Evolutionary conservation across 441 rosid genomes (phyloP).

Genomic region (Populus hybrid): DNA sequence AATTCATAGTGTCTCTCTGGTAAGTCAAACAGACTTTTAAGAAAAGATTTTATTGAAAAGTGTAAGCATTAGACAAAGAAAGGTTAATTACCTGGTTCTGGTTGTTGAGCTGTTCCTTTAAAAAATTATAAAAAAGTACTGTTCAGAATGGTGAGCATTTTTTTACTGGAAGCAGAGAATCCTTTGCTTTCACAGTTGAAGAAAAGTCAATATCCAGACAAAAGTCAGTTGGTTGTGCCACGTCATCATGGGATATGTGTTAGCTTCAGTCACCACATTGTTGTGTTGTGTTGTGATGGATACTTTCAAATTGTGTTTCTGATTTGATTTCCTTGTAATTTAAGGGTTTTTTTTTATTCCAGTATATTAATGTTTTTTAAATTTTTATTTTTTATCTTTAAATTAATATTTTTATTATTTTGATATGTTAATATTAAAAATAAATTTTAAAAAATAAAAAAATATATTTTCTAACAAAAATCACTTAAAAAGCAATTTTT

Average conservation of each 20-base stretch:
- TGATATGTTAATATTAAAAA: too few relatives aligned
- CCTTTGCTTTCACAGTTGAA: background rate
- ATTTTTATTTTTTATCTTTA: too few relatives aligned
- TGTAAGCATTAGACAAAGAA: background rate
- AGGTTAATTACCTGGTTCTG: background rate
- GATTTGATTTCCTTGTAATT: too few relatives aligned
- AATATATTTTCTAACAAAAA: too few relatives aligned
- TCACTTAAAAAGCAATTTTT: too few relatives aligned
- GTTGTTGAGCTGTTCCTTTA: background rate
- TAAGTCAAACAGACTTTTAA: background rate
- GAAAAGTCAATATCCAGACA: background rate
- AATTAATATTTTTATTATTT: too few relatives aligned
- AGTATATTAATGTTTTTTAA: too few relatives aligned
- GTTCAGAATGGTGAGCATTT: background rate
- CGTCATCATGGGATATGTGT: background rate
- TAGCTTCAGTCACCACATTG: background rate
- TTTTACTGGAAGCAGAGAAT: background rate
- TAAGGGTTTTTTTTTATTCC: too few relatives aligned
- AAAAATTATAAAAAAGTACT: too few relatives aligned
- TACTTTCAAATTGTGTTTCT: too few relatives aligned
- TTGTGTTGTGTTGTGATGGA: too few relatives aligned
- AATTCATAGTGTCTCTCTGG: conserved; percentile 15
- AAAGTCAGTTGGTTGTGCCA: background rate
- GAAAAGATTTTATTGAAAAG: background rate
- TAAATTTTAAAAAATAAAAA: too few relatives aligned